Base-by-base conservation (phyloP, 371 early-diverging fungal species). In the Mortierella sp. region DNA sequence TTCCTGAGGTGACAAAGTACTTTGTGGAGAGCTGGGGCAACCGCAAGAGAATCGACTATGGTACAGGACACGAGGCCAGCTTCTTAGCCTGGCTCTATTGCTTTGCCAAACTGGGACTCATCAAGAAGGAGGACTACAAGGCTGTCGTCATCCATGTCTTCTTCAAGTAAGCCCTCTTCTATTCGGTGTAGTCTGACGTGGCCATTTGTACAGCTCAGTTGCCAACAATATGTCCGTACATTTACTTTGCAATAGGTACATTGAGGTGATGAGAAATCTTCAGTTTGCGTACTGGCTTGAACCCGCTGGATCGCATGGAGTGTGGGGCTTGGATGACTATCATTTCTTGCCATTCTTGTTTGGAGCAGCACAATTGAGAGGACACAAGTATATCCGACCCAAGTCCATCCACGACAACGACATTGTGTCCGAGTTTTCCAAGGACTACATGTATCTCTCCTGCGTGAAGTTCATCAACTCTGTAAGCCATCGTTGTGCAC, bases 251-350 rank as follows among this genome's bases (percentile, higher is more conserved):
- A 29, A 48, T 80, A 93, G 94, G 77, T 99, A 99, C 88, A 93
- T 99, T 55, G 90, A 91, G 3, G 83, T 99, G 35, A 96, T 99
- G 93, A 92, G 99, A 70, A 90, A 92, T 55, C 90, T 99, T 44
- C 99, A 99, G 84, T 91, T 93, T 76, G 93, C 94, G 43, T 99
- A 99, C 90, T 96, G 97, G 94, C 90, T 99, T 27, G 99, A 99
- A 86, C 99, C 99, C 11, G 99, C 99, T 16, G 99, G 99, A 1
- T 96, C 97, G 16, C 98, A 99, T 83, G 99, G 99, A 76, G 98
- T 98, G 32, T 99, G 99, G 99, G 99, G 99, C 8, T 84, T 99
- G 43, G 99, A 99, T 85, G 99, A 99, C 88, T 99, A 98, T 87
- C 99, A 99, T 83, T 98, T 99, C 80, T 86, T 99, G 79, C 99